phyloP scores from a whole-genome alignment of 495 filamentous ascomycete species.

The Podospora appendiculata region DNA sequence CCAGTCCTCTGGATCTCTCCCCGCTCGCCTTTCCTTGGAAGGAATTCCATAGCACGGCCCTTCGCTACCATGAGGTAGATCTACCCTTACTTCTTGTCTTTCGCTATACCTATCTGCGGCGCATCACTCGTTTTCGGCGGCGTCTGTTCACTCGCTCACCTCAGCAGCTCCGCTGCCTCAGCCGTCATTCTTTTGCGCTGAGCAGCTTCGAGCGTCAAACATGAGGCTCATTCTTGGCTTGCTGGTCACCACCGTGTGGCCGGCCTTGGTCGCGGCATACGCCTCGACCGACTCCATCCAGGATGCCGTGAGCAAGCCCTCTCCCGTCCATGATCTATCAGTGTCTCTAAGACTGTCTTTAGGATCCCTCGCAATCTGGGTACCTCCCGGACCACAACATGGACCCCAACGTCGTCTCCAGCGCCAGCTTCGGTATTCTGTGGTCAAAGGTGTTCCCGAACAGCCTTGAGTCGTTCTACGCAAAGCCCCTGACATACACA shows the following conservation, averaged over 20 bases:
- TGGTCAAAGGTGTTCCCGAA: slow-evolving; percentile 17
- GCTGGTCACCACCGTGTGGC: slow-evolving; percentile 6
- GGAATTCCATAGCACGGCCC: too few species aligned
- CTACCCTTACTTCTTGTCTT: background rate
- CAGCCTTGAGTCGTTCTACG: slow-evolving; percentile 25
- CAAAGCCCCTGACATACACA: slow-evolving; percentile 37
- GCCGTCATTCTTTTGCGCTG: background rate
- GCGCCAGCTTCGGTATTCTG: slow-evolving; percentile 24
- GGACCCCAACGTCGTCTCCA: slow-evolving; percentile 31
- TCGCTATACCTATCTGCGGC: background rate
- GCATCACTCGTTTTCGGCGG: background rate
- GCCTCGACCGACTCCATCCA: slow-evolving; percentile 27
- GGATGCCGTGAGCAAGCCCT: slow-evolving; percentile 19
- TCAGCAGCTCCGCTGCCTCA: too few species aligned
- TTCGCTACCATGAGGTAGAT: background rate
- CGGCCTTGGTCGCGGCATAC: slow-evolving; percentile 7
- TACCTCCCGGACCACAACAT: slow-evolving; percentile 40
- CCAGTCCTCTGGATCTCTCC: too few species aligned
- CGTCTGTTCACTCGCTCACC: background rate
- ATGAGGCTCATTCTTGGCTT: background rate
- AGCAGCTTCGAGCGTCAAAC: background rate
- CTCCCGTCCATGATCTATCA: background rate
- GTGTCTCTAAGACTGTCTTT: background rate
- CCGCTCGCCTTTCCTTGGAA: too few species aligned
- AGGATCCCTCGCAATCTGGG: slow-evolving; percentile 32